Conservation (phyloP, 805 yeast genomes). For the Kregervanrija pseudodelftensis region DNA sequence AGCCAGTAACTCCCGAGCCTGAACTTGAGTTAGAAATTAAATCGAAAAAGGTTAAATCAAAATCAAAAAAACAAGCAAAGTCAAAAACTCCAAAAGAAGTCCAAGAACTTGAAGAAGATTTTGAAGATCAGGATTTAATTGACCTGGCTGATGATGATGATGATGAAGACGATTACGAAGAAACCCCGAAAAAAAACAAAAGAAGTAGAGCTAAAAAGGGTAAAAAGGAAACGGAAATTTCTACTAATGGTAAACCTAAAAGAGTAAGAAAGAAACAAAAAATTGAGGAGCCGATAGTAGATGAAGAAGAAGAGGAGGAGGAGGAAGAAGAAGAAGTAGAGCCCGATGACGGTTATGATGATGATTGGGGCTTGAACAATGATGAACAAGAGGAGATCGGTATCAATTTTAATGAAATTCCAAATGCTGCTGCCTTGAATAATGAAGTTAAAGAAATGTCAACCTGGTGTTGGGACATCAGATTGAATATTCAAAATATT, state of each 20-base stretch:
- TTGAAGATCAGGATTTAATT: neutral
- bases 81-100: constrained; percentile 2
- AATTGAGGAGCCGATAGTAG: neutral
- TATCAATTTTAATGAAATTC: constrained; percentile 12
- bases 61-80: neutral
- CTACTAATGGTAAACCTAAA: constrained; percentile 4
- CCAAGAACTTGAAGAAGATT: constrained; percentile 3
- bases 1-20: constrained; percentile 22
- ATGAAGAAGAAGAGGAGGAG: constrained; percentile 6
- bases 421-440: constrained; percentile 16
- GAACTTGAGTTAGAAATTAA: too few relatives aligned
- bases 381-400: constrained; percentile 14
- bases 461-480: constrained; percentile 16
- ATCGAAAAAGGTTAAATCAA: too few relatives aligned
- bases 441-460: constrained; percentile 17
- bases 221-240: constrained; percentile 21
- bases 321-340: constrained; percentile 3
- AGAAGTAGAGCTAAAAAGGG: constrained; percentile 19
- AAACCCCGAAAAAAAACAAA: constrained; percentile 24
- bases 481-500: constrained; percentile 19
- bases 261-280: constrained; percentile 14
- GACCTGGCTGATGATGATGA: constrained; percentile 1
- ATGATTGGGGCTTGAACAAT: constrained; percentile 20
- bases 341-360: constrained; percentile 13
- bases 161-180: constrained; percentile 22